A percentile compares a stretch with the other conserved stretches of the same genome.
Evolutionary conservation across 805 yeast species (phyloP).

Genomic region (Debaryomyces hansenii): DNA sequence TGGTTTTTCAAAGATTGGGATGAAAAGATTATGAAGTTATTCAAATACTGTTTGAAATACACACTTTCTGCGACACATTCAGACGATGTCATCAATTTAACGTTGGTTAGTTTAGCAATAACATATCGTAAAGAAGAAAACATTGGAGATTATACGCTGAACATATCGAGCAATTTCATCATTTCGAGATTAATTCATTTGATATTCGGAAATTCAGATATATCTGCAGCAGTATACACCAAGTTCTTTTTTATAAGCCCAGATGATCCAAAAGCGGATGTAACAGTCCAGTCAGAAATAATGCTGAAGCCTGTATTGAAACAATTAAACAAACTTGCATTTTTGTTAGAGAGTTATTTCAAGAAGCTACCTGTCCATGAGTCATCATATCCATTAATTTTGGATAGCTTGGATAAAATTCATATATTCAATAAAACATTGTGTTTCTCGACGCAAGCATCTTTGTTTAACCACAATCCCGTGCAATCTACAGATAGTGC

Average conservation of each 20-base stretch:
- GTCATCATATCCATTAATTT: conserved; percentile 17
- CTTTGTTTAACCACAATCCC: conserved; percentile 13
- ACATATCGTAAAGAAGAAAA: conserved; percentile 24
- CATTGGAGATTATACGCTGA: conserved; percentile 16
- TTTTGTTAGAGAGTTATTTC: conserved; percentile 40
- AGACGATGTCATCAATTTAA: conserved; percentile 25
- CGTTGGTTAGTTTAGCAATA: conserved; percentile 37
- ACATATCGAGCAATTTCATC: conserved; percentile 13
- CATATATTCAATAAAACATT: conserved; percentile 28
- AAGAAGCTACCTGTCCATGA: conserved; percentile 11
- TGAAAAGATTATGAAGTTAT: conserved; percentile 23
- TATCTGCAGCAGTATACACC: conserved; percentile 12
- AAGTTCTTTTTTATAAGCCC: conserved; percentile 15
- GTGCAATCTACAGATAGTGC: conserved; percentile 3
- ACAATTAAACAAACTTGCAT: conserved; percentile 50
- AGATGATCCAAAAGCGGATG: conserved; percentile 10
- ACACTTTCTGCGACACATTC: conserved; percentile 22
- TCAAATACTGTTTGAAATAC: conserved; percentile 23
- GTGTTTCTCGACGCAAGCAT: conserved; percentile 12
- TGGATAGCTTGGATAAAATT: conserved; percentile 19
- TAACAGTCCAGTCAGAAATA: conserved; percentile 10
- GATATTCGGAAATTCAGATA: conserved; percentile 15
- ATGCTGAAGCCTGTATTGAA: conserved; percentile 43
- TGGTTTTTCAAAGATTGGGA: conserved; percentile 41
- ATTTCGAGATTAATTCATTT: conserved; percentile 16